Conservation (phyloP, 164 flowering plant genomes). For the Amborella trichopoda region DNA sequence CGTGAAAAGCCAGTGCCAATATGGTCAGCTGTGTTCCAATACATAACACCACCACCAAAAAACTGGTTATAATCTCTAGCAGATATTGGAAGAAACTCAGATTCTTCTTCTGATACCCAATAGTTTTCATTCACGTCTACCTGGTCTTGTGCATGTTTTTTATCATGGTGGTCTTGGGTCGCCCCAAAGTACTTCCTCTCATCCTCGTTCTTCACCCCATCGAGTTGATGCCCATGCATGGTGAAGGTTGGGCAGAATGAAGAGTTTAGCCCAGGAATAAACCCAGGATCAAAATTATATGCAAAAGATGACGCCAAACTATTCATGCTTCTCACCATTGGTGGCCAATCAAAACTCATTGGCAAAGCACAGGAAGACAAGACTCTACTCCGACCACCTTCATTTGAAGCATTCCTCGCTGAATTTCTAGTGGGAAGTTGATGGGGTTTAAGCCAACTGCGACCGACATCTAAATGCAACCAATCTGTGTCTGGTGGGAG, state of each 20-base stretch:
- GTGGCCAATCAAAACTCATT: slow-evolving; percentile 94
- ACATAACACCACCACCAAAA: slow-evolving; percentile 98
- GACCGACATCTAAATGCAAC: slow-evolving; percentile 87
- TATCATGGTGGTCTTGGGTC: slow-evolving; percentile 36
- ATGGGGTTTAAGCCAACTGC: slow-evolving; percentile 58
- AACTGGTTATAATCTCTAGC: slow-evolving; percentile 81
- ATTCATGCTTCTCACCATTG: slow-evolving; percentile 41
- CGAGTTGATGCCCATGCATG: slow-evolving; percentile 27
- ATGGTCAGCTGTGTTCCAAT: slow-evolving; percentile 88
- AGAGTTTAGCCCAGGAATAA: slow-evolving; percentile 42
- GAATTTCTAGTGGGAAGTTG: no score
- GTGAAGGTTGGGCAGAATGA: slow-evolving; percentile 35
- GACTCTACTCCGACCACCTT: slow-evolving; percentile 34
- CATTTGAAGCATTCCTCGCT: slow-evolving; percentile 40
- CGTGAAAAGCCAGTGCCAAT: slow-evolving; percentile 70
- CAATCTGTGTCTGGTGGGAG: slow-evolving; percentile 82
- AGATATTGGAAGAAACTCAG: slow-evolving; percentile 63
- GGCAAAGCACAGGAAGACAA: slow-evolving; percentile 36
- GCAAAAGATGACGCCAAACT: slow-evolving; percentile 43
- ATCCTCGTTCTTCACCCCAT: slow-evolving; percentile 31
- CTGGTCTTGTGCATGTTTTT: slow-evolving; percentile 29
- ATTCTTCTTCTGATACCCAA: slow-evolving; percentile 85
- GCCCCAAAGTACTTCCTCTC: slow-evolving; percentile 48
- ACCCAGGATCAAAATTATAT: slow-evolving; percentile 65
- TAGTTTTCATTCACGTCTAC: slow-evolving; percentile 55